A percentile compares a stretch with the other conserved stretches of the same genome.
Evolutionary conservation across 106 monocot species (phyloP).

Genomic region (Apostasia shenzhenica): DNA sequence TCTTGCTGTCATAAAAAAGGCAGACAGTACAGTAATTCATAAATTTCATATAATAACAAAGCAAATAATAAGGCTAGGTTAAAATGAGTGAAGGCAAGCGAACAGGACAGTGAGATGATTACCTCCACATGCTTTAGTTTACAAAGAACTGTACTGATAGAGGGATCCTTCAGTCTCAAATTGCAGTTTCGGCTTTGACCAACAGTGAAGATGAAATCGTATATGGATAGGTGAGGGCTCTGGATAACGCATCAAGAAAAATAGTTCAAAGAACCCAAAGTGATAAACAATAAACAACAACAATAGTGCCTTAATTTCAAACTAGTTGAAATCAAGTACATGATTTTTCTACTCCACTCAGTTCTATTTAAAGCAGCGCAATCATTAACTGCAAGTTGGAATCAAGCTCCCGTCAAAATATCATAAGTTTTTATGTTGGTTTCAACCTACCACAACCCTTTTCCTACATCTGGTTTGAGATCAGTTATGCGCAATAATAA

Average conservation of each 20-base stretch:
- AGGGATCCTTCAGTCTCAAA: slow-evolving; percentile 48
- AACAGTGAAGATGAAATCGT: slow-evolving; percentile 52
- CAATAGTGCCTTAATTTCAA: not conserved
- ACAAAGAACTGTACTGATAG: slow-evolving; percentile 45
- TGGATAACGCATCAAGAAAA: slow-evolving; percentile 15
- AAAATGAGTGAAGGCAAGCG: not conserved
- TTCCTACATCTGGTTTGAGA: too few species aligned
- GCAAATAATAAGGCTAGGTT: not conserved
- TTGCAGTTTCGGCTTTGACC: slow-evolving; percentile 55
- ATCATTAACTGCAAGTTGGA: too few species aligned
- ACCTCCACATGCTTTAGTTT: slow-evolving; percentile 65
- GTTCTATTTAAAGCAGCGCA: too few species aligned
- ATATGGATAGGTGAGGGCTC: slow-evolving; percentile 62
- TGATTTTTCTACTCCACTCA: not conserved
- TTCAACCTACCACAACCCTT: too few species aligned
- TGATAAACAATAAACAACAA: not conserved
- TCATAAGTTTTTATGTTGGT: too few species aligned
- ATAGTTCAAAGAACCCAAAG: not conserved
- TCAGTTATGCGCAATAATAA: too few species aligned
- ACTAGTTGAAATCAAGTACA: not conserved
- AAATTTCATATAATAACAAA: not conserved
- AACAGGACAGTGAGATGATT: slow-evolving; percentile 7
- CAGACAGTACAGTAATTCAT: not conserved
- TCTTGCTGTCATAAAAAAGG: slow-evolving; percentile 32
- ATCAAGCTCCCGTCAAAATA: too few species aligned